Conservation (phyloP, 306 rosid species). For the Medicago lupulina region DNA sequence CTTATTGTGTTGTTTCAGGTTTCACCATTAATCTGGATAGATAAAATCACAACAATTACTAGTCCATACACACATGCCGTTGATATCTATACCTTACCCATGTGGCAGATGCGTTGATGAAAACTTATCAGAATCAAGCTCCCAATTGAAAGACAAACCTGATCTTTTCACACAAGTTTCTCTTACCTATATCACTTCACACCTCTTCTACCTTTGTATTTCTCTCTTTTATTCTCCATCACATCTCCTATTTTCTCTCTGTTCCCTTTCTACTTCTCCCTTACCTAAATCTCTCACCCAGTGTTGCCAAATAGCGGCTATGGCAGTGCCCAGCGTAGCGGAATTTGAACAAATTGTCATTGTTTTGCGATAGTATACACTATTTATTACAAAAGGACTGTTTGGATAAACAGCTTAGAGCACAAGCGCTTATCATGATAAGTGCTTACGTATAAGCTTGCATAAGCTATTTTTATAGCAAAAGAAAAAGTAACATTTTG, state of each 20-base stretch:
- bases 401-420: too few species aligned
- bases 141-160: constrained; percentile 1
- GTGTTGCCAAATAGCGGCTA: neutral
- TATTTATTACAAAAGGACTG: neutral
- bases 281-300: neutral
- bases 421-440: too few species aligned
- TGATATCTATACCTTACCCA: constrained; percentile 8
- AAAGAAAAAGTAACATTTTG: too few species aligned
- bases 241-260: neutral
- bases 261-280: neutral
- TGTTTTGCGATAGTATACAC: neutral
- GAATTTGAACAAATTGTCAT: neutral
- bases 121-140: constrained; percentile 16
- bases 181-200: neutral
- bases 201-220: neutral
- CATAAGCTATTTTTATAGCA: too few species aligned
- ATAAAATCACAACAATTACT: neutral
- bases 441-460: too few species aligned
- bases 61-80: constrained; percentile 33
- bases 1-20: too few species aligned
- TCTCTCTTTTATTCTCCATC: neutral
- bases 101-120: neutral
- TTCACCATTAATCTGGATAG: too few species aligned
- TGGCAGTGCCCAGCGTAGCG: neutral
- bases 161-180: neutral